Conservation (phyloP, 257 asterid species). For the Solanum corneliomulleri region DNA sequence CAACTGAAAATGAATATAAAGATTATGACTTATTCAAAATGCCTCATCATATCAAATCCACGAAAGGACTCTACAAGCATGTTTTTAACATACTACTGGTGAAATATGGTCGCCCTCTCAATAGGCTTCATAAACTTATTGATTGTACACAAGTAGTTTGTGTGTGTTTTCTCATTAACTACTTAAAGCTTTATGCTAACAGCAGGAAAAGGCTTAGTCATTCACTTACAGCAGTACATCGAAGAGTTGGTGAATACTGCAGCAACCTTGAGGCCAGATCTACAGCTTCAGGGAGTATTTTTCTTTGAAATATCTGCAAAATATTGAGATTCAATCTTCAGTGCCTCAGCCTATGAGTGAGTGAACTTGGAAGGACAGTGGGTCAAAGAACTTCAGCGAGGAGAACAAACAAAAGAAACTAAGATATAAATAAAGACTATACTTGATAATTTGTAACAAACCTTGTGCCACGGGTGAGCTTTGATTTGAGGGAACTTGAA, state of each 20-base stretch:
- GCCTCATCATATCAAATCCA: not conserved
- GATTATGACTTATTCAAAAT: not conserved
- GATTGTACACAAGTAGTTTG: not conserved
- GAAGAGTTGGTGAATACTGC: conserved; percentile 74
- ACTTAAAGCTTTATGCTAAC: not conserved
- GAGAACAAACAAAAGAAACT: not conserved
- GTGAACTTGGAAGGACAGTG: not conserved
- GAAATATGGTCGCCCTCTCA: not conserved
- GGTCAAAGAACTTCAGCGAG: not conserved
- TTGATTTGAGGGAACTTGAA: conserved; percentile 76
- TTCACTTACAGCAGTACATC: conserved; percentile 68
- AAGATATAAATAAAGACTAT: not conserved
- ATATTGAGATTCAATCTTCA: not conserved
- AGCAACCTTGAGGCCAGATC: conserved; percentile 75
- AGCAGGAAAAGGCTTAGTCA: not conserved
- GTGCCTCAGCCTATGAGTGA: not conserved
- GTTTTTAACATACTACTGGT: not conserved
- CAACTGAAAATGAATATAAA: conserved; percentile 27
- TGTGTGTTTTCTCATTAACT: not conserved
- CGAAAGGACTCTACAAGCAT: not conserved
- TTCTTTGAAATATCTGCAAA: conserved; percentile 61
- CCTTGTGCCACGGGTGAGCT: conserved; percentile 86
- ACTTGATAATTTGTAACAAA: not conserved
- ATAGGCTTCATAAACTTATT: not conserved
- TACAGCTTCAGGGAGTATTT: conserved; percentile 77